Percentiles rank a stretch among this genome's conserved stretches.
These are phyloP conservation scores for Hanseniaspora lindneri DNA, from an alignment of 805 yeast species.

Conservation along the genomic window DNA sequence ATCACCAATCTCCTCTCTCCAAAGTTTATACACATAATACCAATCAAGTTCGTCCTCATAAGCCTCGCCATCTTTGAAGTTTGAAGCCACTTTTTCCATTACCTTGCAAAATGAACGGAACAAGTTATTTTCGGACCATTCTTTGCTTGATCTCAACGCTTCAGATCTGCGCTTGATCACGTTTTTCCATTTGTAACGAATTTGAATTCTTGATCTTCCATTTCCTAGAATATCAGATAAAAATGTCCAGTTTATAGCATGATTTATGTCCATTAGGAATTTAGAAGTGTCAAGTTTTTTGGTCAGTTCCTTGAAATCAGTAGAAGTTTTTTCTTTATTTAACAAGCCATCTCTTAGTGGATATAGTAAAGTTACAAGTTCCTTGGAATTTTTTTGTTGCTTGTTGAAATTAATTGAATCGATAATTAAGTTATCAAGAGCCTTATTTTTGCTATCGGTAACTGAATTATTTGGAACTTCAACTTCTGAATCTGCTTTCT, in stretches of 20 bases:
- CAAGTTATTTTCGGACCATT: neutral
- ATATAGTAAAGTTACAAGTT: neutral
- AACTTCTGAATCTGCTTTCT: neutral
- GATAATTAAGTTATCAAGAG: neutral
- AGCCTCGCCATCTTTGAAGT: neutral
- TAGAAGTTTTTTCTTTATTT: neutral
- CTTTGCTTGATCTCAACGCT: neutral
- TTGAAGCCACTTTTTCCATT: neutral
- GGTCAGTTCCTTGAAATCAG: neutral
- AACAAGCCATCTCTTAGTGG: neutral
- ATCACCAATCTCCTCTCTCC: neutral
- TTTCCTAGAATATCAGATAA: conserved; percentile 88
- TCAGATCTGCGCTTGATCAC: conserved; percentile 37
- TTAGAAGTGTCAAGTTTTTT: neutral
- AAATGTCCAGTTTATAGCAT: conserved; percentile 74
- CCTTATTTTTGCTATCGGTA: conserved; percentile 20
- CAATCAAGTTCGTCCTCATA: conserved; percentile 15
- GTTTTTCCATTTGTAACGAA: conserved; percentile 92
- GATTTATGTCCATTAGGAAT: conserved; percentile 22
- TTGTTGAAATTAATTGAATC: conserved; percentile 8
- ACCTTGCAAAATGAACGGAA: neutral
- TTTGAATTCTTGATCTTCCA: conserved; percentile 77
- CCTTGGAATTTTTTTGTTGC: neutral
- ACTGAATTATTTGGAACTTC: conserved; percentile 16
- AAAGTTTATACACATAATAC: conserved; percentile 6